These are phyloP conservation scores for Trematosphaeria pertusa DNA, from an alignment of 2,329 filamentous ascomycete genomes.

Conservation along the genomic window DNA sequence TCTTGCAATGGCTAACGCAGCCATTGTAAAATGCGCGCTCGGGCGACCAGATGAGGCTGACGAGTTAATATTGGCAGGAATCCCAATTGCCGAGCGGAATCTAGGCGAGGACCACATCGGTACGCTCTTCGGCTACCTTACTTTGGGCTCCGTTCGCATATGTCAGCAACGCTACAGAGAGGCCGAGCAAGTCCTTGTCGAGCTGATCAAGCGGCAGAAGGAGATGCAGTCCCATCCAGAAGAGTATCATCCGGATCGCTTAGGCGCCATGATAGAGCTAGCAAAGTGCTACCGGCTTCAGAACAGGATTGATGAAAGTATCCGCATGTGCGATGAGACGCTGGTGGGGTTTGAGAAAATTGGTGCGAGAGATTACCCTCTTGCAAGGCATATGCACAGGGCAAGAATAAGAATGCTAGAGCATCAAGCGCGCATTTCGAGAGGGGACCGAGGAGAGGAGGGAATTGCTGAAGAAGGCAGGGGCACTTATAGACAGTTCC, in stretches of 20 bases:
- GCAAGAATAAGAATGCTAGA: neutral
- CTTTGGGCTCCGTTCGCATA: conserved; percentile 10
- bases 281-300: neutral
- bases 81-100: conserved; percentile 26
- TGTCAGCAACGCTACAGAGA: conserved; percentile 15
- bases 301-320: neutral
- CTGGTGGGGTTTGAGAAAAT: neutral
- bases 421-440: neutral
- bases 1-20: conserved; percentile 26
- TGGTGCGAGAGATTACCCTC: neutral
- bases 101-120: conserved; percentile 26
- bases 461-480: neutral
- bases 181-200: conserved; percentile 11
- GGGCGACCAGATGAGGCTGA: conserved; percentile 26
- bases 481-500: neutral
- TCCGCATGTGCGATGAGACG: neutral
- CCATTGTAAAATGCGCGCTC: conserved; percentile 22
- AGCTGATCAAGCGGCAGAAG: conserved; percentile 14
- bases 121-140: conserved; percentile 14
- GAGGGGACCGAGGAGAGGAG: neutral
- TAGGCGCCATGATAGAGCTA: conserved; percentile 18
- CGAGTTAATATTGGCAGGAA: conserved; percentile 13
- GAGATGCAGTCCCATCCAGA: conserved; percentile 9
- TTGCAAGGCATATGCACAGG: neutral
- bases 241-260: conserved; percentile 14